Percentiles rank a stretch among this genome's conserved stretches.
These are phyloP conservation scores for Aspergillus sp. DNA, from an alignment of 2,329 filamentous ascomycete species.

Conservation along the genomic window DNA sequence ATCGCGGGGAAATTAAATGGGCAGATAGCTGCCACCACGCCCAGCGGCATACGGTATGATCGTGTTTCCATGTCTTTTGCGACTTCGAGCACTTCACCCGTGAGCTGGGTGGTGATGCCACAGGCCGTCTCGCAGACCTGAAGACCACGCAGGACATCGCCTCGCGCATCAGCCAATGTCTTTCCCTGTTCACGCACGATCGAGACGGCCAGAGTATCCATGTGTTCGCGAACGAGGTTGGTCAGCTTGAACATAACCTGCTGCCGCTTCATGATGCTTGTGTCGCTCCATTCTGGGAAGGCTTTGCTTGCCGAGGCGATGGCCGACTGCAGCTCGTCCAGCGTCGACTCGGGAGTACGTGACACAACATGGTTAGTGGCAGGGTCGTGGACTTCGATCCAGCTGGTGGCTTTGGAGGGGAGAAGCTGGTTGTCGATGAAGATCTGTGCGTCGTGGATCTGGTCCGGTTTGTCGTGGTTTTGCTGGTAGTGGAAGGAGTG, in stretches of 20 bases:
- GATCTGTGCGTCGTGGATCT: conserved; percentile 45
- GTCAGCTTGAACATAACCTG: conserved; percentile 61
- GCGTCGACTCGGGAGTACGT: conserved; percentile 55
- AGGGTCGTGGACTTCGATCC: conserved; percentile 58
- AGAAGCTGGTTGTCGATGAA: conserved; percentile 59
- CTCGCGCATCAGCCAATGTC: conserved; percentile 57
- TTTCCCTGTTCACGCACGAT: conserved; percentile 61
- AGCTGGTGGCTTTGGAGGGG: conserved; percentile 49
- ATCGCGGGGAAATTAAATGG: conserved; percentile 62
- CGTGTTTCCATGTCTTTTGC: conserved; percentile 61
- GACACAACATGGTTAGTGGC: conserved; percentile 60
- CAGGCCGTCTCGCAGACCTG: conserved; percentile 60
- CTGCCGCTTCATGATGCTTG: conserved; percentile 51
- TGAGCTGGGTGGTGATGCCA: conserved; percentile 58
- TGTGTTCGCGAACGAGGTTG: conserved; percentile 55
- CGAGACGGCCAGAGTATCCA: conserved; percentile 56
- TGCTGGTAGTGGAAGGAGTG: too few species aligned
- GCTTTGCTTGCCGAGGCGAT: conserved; percentile 56
- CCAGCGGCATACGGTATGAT: conserved; percentile 56
- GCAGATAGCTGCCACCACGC: conserved; percentile 57
- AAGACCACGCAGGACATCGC: conserved; percentile 56
- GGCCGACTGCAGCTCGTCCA: conserved; percentile 53
- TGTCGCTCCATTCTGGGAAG: conserved; percentile 53
- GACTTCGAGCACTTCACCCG: conserved; percentile 57
- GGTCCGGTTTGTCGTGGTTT: too few species aligned